Conservation (phyloP, 108 stramenopile species). For the Skeletonema grethae region DNA sequence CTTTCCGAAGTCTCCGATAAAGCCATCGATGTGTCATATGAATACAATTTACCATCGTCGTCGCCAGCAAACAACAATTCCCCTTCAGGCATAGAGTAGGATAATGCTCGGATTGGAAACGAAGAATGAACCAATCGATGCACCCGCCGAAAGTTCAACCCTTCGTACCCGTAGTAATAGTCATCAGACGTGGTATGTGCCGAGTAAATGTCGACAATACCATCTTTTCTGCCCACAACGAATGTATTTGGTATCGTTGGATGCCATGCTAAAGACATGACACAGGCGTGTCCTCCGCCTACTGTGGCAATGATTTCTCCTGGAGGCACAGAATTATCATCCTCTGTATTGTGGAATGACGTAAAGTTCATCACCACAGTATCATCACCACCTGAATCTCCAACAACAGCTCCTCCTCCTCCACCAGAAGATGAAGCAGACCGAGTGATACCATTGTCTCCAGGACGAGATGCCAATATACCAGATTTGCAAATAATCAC, state of each 20-base stretch:
- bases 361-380: slow-evolving; percentile 35
- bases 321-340: slow-evolving; percentile 23
- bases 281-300: slow-evolving; percentile 44
- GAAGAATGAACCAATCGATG: slow-evolving; percentile 35
- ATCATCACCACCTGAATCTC: neutral
- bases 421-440: neutral
- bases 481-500: slow-evolving; percentile 32
- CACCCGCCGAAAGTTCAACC: slow-evolving; percentile 32
- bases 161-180: slow-evolving; percentile 8
- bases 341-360: neutral
- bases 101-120: slow-evolving; percentile 35
- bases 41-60: slow-evolving; percentile 42
- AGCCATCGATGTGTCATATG: slow-evolving; percentile 33
- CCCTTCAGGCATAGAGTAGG: slow-evolving; percentile 41
- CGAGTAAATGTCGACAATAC: slow-evolving; percentile 48
- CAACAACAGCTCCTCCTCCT: neutral
- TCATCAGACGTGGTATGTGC: slow-evolving; percentile 17
- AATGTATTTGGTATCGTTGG: slow-evolving; percentile 46
- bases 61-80: slow-evolving; percentile 43
- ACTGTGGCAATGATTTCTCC: slow-evolving; percentile 40
- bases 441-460: slow-evolving; percentile 7
- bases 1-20: slow-evolving; percentile 8
- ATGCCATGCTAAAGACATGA: slow-evolving; percentile 44
- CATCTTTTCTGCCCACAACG: slow-evolving; percentile 52
- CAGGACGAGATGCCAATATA: slow-evolving; percentile 22